phyloP scores from a whole-genome alignment of 768 basidiomycete genomes.

The Termitomyces sp. region DNA sequence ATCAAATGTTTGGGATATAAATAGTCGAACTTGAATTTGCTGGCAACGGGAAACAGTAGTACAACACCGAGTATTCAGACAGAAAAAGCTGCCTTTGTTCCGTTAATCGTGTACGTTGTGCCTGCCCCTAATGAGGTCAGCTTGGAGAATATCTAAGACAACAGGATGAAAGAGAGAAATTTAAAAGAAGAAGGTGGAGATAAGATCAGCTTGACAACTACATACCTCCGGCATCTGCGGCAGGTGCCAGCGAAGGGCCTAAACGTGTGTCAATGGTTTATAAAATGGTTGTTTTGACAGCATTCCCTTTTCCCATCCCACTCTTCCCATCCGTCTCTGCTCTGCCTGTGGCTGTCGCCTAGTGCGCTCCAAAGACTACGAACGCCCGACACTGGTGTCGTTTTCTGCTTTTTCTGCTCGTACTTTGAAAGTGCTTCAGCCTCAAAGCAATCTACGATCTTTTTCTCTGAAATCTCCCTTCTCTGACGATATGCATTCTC shows the following conservation, averaged over 20 bases:
- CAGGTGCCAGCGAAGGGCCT: no score
- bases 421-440: conserved; percentile 21
- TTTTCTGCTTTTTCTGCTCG: conserved; percentile 33
- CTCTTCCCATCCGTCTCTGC: conserved; percentile 11
- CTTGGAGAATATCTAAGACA: no score
- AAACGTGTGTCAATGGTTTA: conserved; percentile 2
- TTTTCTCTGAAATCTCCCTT: conserved; percentile 18
- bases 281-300: conserved; percentile 1
- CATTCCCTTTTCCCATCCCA: conserved; percentile 6
- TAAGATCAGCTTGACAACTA: no score
- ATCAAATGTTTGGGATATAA: no score
- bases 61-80: no score
- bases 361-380: conserved; percentile 39
- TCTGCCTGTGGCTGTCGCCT: conserved; percentile 33
- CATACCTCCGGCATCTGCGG: not conserved
- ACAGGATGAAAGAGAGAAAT: no score
- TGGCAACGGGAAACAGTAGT: no score
- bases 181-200: no score
- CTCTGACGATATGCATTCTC: conserved; percentile 38
- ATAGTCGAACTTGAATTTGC: no score
- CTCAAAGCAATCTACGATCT: conserved; percentile 29
- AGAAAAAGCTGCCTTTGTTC: no score
- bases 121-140: no score
- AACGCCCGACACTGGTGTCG: conserved; percentile 55
- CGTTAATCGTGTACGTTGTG: no score